phyloP scores from a whole-genome alignment of 768 basidiomycete genomes.

The Xanthoconium purpureum region DNA sequence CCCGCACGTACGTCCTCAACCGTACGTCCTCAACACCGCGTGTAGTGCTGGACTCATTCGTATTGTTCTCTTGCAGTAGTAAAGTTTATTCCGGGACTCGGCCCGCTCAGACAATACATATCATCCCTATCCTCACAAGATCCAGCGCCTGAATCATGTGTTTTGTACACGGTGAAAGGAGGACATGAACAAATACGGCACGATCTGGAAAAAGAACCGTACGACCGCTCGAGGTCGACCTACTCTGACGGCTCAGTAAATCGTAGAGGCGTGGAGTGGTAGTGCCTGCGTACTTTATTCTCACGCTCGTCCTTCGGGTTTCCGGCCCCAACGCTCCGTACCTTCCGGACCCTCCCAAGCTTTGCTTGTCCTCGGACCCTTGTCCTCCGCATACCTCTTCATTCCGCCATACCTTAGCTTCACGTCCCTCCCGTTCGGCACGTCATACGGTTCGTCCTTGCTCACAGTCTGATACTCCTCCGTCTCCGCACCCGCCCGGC shows the following conservation, averaged over 20 bases:
- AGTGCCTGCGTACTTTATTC: neutral
- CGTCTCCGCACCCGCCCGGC: conserved; percentile 37
- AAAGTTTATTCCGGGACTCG: too few relatives aligned
- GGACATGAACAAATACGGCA: neutral
- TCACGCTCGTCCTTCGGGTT: conserved; percentile 27
- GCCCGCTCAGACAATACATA: too few relatives aligned
- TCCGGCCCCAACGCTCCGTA: conserved; percentile 36
- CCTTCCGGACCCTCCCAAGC: conserved; percentile 37
- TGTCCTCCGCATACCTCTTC: conserved; percentile 14
- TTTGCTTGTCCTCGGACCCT: conserved; percentile 35
- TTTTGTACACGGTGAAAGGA: neutral
- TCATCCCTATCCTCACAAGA: neutral
- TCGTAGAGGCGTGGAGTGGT: neutral
- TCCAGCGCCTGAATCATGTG: neutral
- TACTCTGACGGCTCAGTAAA: too few relatives aligned
- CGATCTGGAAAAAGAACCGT: neutral
- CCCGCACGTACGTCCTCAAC: too few relatives aligned
- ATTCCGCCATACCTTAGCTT: conserved; percentile 25
- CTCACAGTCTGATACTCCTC: conserved; percentile 28
- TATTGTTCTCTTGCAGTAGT: too few relatives aligned
- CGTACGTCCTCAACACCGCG: too few relatives aligned
- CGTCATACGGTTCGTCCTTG: conserved; percentile 25
- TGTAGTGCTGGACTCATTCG: too few relatives aligned
- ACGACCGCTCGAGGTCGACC: neutral
- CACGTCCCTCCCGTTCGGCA: conserved; percentile 1